A percentile compares a stretch with the other conserved stretches of the same genome.
Evolutionary conservation across 2,329 filamentous ascomycete species (phyloP).

Genomic region (Colletotrichum scovillei): DNA sequence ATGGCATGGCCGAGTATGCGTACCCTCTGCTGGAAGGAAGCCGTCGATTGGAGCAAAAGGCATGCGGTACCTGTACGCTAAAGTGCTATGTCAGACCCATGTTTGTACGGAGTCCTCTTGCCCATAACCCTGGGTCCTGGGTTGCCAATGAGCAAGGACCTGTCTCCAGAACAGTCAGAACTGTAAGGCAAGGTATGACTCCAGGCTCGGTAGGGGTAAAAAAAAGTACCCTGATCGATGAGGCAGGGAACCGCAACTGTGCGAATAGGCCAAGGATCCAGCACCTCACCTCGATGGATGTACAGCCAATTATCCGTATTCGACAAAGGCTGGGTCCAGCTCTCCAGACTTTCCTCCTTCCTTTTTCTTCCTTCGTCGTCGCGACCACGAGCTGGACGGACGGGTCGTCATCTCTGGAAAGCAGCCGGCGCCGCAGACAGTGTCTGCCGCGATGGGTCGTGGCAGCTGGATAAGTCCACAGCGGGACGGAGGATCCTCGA

Average conservation of each 20-base stretch:
- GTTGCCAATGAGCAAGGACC: constrained; percentile 10
- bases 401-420: neutral
- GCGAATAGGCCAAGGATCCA: neutral
- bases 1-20: neutral
- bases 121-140: constrained; percentile 16
- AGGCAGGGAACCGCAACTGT: neutral
- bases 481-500: constrained; percentile 18
- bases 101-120: neutral
- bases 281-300: constrained; percentile 1
- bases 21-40: too few relatives aligned
- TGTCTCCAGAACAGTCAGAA: constrained; percentile 5
- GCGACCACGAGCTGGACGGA: constrained; percentile 1
- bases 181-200: neutral
- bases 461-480: constrained; percentile 5
- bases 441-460: neutral
- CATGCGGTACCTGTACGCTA: neutral
- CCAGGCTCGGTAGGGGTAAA: neutral
- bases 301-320: constrained; percentile 2
- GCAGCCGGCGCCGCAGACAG: constrained; percentile 1
- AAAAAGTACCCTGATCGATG: neutral
- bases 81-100: constrained; percentile 22
- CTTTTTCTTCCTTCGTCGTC: constrained; percentile 3
- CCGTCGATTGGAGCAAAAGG: neutral
- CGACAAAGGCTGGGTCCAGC: constrained; percentile 16
- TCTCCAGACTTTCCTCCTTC: constrained; percentile 27